Conservation (phyloP, 176 grass and related monocot species). For the Saccharum spontaneum region DNA sequence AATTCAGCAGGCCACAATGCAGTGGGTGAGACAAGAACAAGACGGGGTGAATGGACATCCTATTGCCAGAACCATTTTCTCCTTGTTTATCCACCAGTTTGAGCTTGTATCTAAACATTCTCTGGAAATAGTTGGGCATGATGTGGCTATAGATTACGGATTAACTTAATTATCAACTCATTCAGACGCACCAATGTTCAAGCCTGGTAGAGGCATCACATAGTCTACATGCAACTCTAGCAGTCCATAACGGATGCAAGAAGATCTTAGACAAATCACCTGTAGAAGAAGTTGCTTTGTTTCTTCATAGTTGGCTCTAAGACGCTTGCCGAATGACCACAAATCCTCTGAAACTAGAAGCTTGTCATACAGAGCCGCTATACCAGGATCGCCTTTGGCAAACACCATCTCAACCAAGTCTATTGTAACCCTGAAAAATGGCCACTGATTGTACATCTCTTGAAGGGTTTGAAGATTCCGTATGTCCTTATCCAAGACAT, state of each 20-base stretch:
- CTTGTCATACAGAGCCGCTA: conserved; percentile 89
- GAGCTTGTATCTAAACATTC: neutral
- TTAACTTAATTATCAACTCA: neutral
- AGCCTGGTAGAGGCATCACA: no score
- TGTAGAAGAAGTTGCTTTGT: conserved; percentile 88
- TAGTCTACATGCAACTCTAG: neutral
- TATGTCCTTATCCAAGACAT: conserved; percentile 74
- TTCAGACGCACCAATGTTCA: no score
- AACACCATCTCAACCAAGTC: conserved; percentile 99
- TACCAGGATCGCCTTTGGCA: conserved; percentile 92
- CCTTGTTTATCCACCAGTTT: neutral
- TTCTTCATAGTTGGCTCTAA: conserved; percentile 76
- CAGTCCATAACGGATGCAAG: neutral
- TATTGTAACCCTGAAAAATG: conserved; percentile 93
- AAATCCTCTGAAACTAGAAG: conserved; percentile 80
- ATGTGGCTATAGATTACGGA: neutral
- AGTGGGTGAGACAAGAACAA: neutral
- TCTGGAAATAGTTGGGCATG: neutral
- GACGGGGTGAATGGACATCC: neutral
- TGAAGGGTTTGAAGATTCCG: conserved; percentile 66
- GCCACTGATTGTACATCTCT: conserved; percentile 94
- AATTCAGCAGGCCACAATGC: neutral
- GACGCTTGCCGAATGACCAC: conserved; percentile 68
- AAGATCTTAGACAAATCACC: conserved; percentile 39
- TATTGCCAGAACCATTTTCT: neutral